phyloP scores from a whole-genome alignment of 495 filamentous ascomycete genomes.

The Annulohypoxylon moriforme region DNA sequence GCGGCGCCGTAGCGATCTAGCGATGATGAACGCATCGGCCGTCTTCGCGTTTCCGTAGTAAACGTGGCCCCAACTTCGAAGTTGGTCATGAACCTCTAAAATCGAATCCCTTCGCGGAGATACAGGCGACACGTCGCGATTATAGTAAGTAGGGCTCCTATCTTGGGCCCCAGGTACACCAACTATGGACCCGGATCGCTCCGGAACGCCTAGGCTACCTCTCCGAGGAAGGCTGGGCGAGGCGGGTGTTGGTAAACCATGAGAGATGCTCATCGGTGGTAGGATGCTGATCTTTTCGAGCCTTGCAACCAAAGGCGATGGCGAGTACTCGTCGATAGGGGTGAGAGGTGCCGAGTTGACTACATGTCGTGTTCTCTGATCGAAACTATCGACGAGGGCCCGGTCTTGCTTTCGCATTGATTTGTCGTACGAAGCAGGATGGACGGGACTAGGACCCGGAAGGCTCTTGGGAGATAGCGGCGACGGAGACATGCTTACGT shows the following conservation, averaged over 20 bases:
- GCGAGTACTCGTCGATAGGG: conserved; percentile 43
- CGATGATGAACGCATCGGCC: conserved; percentile 55
- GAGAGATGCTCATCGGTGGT: conserved; percentile 22
- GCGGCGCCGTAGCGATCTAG: conserved; percentile 51
- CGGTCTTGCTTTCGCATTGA: conserved; percentile 54
- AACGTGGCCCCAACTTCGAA: conserved; percentile 50
- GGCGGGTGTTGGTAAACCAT: conserved; percentile 5
- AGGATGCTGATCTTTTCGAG: conserved; percentile 47
- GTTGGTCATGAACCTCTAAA: conserved; percentile 40
- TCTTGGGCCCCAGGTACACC: neutral
- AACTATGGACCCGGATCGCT: conserved; percentile 1
- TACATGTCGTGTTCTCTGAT: conserved; percentile 43
- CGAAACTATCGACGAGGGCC: conserved; percentile 55
- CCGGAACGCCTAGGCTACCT: neutral
- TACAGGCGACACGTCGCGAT: neutral
- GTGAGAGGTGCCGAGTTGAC: conserved; percentile 32
- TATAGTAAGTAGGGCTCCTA: conserved; percentile 12
- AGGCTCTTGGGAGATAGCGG: conserved; percentile 46
- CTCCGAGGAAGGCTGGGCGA: conserved; percentile 12
- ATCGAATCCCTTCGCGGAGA: conserved; percentile 4
- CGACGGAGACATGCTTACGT: conserved; percentile 45
- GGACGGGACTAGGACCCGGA: conserved; percentile 54
- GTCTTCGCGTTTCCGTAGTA: conserved; percentile 49
- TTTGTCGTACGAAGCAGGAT: conserved; percentile 51
- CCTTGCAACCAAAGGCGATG: conserved; percentile 45